Evolutionary conservation across 1,139 yeast species (phyloP).

Genomic region (Arxiozyma slooffiae): DNA sequence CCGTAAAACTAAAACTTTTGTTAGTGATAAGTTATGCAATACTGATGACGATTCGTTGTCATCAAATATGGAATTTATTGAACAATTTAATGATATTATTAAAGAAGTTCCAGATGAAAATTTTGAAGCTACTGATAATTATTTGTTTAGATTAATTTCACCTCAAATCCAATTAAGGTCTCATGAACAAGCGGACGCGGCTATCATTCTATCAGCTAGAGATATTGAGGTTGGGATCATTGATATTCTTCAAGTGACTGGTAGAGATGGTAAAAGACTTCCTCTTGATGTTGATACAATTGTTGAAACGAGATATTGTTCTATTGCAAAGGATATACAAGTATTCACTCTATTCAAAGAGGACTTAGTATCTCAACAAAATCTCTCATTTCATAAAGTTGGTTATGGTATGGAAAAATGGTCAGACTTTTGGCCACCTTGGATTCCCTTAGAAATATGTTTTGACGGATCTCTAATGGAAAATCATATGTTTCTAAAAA

Average conservation of each 20-base stretch:
- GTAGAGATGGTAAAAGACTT: slow-evolving; percentile 37
- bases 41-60: slow-evolving; percentile 14
- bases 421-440: slow-evolving; percentile 59
- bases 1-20: slow-evolving; percentile 14
- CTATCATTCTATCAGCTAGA: slow-evolving; percentile 57
- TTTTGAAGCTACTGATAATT: slow-evolving; percentile 50
- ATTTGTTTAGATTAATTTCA: slow-evolving; percentile 56
- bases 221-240: slow-evolving; percentile 62
- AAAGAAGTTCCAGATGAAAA: slow-evolving; percentile 35
- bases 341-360: slow-evolving; percentile 52
- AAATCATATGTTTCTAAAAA: slow-evolving; percentile 50
- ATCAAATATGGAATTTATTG: slow-evolving; percentile 29
- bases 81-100: slow-evolving; percentile 43
- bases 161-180: slow-evolving; percentile 79
- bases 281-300: slow-evolving; percentile 37
- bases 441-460: slow-evolving; percentile 65
- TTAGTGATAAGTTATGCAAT: slow-evolving; percentile 11
- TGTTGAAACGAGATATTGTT: slow-evolving; percentile 64
- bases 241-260: slow-evolving; percentile 28
- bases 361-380: slow-evolving; percentile 33
- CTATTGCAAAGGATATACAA: slow-evolving; percentile 57
- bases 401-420: slow-evolving; percentile 33
- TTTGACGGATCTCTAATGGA: slow-evolving; percentile 52
- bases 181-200: slow-evolving; percentile 50
- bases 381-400: slow-evolving; percentile 33